These are phyloP conservation scores for Erigeron canadensis DNA, from an alignment of 129 eudicot genomes.

Conservation along the genomic window DNA sequence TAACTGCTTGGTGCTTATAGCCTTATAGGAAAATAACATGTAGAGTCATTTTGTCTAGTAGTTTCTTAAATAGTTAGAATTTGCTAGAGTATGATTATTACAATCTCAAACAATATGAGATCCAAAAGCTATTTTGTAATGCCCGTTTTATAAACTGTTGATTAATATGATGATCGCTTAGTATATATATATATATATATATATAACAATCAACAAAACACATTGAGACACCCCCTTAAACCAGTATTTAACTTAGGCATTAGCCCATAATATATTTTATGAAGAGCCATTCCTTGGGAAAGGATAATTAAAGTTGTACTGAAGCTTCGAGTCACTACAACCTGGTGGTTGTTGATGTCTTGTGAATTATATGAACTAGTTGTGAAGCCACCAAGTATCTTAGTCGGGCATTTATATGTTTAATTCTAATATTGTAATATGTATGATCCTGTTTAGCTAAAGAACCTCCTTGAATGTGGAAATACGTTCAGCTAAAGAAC, in stretches of 20 bases:
- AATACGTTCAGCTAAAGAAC: too few relatives aligned
- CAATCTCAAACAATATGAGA: background rate
- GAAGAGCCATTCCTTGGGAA: background rate
- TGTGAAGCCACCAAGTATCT: constrained; percentile 10
- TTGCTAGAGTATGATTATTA: background rate
- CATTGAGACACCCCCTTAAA: background rate
- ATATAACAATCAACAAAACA: background rate
- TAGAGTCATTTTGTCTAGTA: background rate
- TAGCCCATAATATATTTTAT: background rate
- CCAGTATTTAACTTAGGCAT: background rate
- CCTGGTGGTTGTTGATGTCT: background rate
- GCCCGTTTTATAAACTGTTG: background rate
- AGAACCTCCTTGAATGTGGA: too few relatives aligned
- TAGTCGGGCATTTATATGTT: constrained; percentile 3
- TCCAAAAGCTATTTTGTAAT: background rate
- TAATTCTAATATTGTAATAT: constrained; percentile 9
- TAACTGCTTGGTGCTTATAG: background rate
- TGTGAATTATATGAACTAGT: background rate
- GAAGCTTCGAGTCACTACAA: background rate
- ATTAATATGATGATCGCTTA: background rate
- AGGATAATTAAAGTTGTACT: background rate
- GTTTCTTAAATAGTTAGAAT: background rate
- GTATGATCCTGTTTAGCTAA: background rate
- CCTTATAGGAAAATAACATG: background rate
- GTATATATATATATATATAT: too few relatives aligned